Conservation (phyloP, 768 basidiomycete species). For the Mycena albidolilacea region DNA sequence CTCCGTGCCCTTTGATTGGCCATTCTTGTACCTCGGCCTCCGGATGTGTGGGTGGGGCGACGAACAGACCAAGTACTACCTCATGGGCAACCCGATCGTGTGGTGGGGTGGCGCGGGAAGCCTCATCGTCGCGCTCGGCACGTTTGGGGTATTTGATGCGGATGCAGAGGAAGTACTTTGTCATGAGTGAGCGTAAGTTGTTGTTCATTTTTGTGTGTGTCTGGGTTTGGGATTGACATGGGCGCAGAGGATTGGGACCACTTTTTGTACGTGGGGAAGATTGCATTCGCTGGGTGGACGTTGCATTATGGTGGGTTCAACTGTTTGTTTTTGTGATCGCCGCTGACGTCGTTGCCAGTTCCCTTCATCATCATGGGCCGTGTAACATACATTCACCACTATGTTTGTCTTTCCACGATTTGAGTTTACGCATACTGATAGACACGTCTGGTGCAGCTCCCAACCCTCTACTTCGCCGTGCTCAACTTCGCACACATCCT, state of each 20-base stretch:
- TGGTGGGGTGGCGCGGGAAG: constrained; percentile 89
- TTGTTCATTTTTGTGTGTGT: not conserved
- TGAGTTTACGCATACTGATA: not conserved
- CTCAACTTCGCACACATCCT: constrained; percentile 91
- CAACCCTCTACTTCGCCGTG: constrained; percentile 95
- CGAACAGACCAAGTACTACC: constrained; percentile 89
- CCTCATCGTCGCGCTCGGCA: constrained; percentile 66
- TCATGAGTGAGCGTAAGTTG: constrained; percentile 87
- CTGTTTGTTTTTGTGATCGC: not conserved
- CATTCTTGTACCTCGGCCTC: constrained; percentile 88
- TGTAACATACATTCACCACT: constrained; percentile 96
- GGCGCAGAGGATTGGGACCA: constrained; percentile 85
- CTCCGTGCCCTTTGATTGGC: constrained; percentile 94
- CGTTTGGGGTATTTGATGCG: constrained; percentile 81
- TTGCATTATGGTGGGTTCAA: constrained; percentile 81
- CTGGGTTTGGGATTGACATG: constrained; percentile 12
- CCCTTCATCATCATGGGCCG: constrained; percentile 99
- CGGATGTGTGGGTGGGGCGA: constrained; percentile 99
- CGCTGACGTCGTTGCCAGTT: constrained; percentile 60
- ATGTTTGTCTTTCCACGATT: constrained; percentile 1
- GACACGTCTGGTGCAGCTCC: constrained; percentile 69
- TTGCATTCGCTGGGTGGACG: constrained; percentile 92
- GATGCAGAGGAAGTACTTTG: constrained; percentile 89
- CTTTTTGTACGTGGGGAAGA: constrained; percentile 92
- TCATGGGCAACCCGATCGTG: constrained; percentile 92